These are phyloP conservation scores for Penicillium macrosclerotiorum DNA, from an alignment of 495 filamentous ascomycete genomes.

Conservation along the genomic window DNA sequence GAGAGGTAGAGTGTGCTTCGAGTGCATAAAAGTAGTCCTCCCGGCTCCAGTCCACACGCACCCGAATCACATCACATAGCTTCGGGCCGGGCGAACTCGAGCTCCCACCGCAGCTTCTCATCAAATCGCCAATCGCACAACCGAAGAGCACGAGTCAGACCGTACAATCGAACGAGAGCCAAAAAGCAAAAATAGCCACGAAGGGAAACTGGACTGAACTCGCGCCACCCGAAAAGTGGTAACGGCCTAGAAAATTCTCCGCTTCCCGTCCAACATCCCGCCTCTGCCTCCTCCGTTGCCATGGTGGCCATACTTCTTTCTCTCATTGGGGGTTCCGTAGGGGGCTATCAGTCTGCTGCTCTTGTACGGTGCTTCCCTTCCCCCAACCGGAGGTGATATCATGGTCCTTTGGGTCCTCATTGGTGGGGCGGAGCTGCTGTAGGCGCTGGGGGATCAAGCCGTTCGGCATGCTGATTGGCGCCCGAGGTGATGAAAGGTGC, in stretches of 20 bases:
- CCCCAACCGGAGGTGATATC: not conserved
- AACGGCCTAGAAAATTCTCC: slow-evolving; percentile 13
- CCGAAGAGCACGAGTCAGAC: too few relatives aligned
- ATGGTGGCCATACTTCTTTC: not conserved
- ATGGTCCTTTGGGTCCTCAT: slow-evolving; percentile 5
- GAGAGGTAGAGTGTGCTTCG: slow-evolving; percentile 17
- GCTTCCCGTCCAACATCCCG: slow-evolving; percentile 1
- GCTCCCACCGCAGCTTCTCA: too few relatives aligned
- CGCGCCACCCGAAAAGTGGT: slow-evolving; percentile 7
- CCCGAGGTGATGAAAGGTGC: slow-evolving; percentile 28
- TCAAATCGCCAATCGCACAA: too few relatives aligned
- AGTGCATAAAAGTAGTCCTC: slow-evolving; percentile 17
- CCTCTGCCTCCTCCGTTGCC: slow-evolving; percentile 1
- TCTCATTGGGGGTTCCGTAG: too few relatives aligned
- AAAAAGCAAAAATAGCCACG: too few relatives aligned
- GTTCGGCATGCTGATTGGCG: slow-evolving; percentile 24
- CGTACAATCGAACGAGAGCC: not conserved
- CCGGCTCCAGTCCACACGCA: slow-evolving; percentile 6
- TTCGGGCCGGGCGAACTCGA: too few relatives aligned
- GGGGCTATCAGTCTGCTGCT: too few relatives aligned
- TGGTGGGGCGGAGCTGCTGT: slow-evolving; percentile 17
- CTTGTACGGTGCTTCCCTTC: too few relatives aligned
- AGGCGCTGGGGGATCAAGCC: slow-evolving; percentile 26
- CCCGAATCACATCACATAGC: slow-evolving; percentile 28
- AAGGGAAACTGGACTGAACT: too few relatives aligned